These are phyloP conservation scores for Nannizzia gypsea DNA, from an alignment of 2,329 filamentous ascomycete genomes.

Conservation along the genomic window DNA sequence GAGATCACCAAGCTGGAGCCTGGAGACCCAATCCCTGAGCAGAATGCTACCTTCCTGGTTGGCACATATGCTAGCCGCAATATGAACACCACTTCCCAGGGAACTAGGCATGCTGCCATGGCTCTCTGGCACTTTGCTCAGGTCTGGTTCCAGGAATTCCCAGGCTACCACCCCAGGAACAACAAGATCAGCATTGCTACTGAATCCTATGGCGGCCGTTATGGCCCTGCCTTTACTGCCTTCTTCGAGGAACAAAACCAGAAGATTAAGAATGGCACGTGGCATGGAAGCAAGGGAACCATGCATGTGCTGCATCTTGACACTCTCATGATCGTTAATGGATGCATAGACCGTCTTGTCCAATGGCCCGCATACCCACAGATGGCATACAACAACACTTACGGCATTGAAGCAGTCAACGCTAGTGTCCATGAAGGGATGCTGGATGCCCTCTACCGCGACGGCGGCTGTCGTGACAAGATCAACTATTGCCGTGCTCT, in stretches of 20 bases:
- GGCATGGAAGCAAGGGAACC: neutral
- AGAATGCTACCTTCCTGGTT: neutral
- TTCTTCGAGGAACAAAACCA: slow-evolving; percentile 1
- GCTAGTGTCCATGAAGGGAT: slow-evolving; percentile 31
- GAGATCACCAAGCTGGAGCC: slow-evolving; percentile 1
- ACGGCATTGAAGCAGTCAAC: slow-evolving; percentile 37
- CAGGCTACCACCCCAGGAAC: slow-evolving; percentile 2
- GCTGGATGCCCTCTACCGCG: slow-evolving; percentile 25
- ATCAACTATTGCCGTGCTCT: slow-evolving; percentile 34
- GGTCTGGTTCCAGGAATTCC: slow-evolving; percentile 1
- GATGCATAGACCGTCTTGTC: slow-evolving; percentile 26
- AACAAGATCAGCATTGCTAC: neutral
- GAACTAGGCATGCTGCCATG: neutral
- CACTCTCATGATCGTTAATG: slow-evolving; percentile 37
- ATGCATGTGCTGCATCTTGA: slow-evolving; percentile 22
- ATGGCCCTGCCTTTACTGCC: neutral
- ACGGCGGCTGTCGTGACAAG: slow-evolving; percentile 38
- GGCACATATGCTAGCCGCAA: slow-evolving; percentile 2
- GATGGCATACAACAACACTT: slow-evolving; percentile 42
- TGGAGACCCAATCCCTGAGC: slow-evolving; percentile 10
- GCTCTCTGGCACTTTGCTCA: slow-evolving; percentile 4
- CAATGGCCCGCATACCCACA: slow-evolving; percentile 35
- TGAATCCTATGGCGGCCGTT: neutral
- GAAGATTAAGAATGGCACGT: neutral
- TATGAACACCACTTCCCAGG: neutral